Base-by-base conservation (phyloP, 257 asterid species). In the Scutellaria galericulata region DNA sequence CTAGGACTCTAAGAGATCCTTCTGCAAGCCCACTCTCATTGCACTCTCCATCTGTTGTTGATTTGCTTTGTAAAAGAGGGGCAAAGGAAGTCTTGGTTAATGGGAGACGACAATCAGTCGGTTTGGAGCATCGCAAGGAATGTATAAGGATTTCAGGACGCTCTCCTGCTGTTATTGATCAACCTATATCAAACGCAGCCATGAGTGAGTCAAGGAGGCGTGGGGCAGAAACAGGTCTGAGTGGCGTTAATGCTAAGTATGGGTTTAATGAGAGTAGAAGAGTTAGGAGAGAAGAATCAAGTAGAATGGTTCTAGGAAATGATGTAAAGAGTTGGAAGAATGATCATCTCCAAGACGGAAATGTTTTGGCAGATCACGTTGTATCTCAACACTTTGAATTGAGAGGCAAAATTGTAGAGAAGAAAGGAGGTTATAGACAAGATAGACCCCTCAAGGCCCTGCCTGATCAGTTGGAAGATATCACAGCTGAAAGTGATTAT, bases 1-100 rank as follows among this genome's bases (percentile, higher is more conserved):
- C 97, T 5, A 88, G 91, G 85, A 87, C 93, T 71, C 77, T 94
- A 18, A 86, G 96, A 79, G 99, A 91, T 80, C 99, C 97, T 57
- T 89, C 98, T 41, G 83, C 90, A 14, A 91, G 92, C 80, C 89
- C 96, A 31, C 87, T 81, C 35, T 88, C 96, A 1, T 82, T 86
- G 90, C 89, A 74, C 58, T 86, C 95, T 67, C 86, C 92, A 78
- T 80, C 91, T 5, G 83, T 67, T 10, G 74, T 81, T 2, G 93
- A 82, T 22, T 61, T 63, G 54, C 83, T 85, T 64, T 82, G 75
- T 1, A 76, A 64, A 74, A 75, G 83, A 77, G 83, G 64, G 44
- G 89, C 75, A 56, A 79, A 69, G 44, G 89, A 88, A 46, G 79
- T 68, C n/a, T 24, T 79, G 42, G 86, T 77, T 60, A 87, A 68